phyloP scores from a whole-genome alignment of 202 grass and related monocot species.

The Zizania palustris region DNA sequence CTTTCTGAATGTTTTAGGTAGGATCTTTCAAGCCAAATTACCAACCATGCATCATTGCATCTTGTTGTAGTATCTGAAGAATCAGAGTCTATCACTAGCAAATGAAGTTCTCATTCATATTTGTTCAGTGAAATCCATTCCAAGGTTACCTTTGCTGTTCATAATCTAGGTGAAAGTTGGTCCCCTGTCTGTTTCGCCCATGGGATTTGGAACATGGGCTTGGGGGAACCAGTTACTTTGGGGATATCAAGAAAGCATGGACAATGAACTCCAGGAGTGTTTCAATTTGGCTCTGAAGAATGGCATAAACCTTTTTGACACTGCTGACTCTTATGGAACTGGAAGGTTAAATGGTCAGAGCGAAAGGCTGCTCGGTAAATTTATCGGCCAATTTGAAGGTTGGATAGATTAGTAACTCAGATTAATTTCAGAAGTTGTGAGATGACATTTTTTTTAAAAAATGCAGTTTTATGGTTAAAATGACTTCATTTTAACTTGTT shows the following conservation, averaged over 20 bases:
- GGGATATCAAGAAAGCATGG: slow-evolving; percentile 92
- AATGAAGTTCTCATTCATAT: not conserved
- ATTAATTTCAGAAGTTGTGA: not conserved
- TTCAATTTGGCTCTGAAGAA: slow-evolving; percentile 80
- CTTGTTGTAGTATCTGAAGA: not conserved
- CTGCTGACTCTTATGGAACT: slow-evolving; percentile 92
- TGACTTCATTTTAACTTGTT: slow-evolving; percentile 1
- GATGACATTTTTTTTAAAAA: not conserved
- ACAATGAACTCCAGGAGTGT: slow-evolving; percentile 66
- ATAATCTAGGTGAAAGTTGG: slow-evolving; percentile 77
- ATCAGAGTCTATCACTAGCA: not conserved
- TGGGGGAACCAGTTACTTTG: slow-evolving; percentile 92
- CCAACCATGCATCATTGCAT: not conserved
- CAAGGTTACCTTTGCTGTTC: not conserved
- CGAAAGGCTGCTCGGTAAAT: slow-evolving; percentile 81
- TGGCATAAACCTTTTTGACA: slow-evolving; percentile 91
- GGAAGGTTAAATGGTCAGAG: slow-evolving; percentile 84
- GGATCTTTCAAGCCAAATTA: not conserved
- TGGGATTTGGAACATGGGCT: slow-evolving; percentile 94
- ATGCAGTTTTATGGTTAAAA: not conserved
- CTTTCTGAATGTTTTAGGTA: not conserved
- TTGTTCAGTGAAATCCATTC: not conserved
- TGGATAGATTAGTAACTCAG: slow-evolving; percentile 4
- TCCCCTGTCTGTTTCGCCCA: slow-evolving; percentile 69
- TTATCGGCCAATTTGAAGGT: slow-evolving; percentile 79